These are phyloP conservation scores for Sporothrix dimorphospora DNA, from an alignment of 2,329 filamentous ascomycete genomes.

Conservation along the genomic window DNA sequence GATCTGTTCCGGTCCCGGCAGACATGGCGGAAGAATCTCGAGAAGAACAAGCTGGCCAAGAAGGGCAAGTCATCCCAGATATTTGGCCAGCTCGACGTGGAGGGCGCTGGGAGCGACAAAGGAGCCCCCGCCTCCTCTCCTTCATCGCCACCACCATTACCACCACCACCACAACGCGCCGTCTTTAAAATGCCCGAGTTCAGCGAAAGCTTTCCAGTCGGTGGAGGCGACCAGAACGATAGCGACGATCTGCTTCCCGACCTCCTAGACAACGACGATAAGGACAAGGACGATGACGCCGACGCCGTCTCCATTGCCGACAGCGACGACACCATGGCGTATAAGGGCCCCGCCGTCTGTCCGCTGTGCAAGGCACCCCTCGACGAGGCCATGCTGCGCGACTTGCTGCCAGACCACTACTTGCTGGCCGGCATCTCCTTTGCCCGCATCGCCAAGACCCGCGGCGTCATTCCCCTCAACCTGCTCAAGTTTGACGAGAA, in stretches of 20 bases:
- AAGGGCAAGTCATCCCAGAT: not conserved
- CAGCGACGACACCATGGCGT: conserved; percentile 27
- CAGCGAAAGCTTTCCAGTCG: not conserved
- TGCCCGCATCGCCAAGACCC: not conserved
- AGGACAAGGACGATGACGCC: not conserved
- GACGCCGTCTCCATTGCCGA: conserved; percentile 1
- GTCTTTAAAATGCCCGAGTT: conserved; percentile 25
- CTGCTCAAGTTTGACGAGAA: conserved; percentile 61
- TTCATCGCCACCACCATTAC: not conserved
- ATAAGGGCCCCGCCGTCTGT: conserved; percentile 48
- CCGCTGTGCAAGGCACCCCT: conserved; percentile 69
- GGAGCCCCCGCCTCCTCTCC: not conserved
- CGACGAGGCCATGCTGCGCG: conserved; percentile 55
- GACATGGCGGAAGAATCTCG: conserved; percentile 12
- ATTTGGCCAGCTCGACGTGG: conserved; percentile 8
- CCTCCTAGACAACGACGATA: not conserved
- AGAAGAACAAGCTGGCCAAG: not conserved
- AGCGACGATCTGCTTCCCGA: not conserved
- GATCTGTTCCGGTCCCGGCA: conserved; percentile 5
- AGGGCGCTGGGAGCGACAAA: not conserved
- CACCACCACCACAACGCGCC: not conserved
- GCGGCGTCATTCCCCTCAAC: conserved; percentile 23
- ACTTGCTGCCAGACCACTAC: conserved; percentile 14
- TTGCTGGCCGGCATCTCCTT: conserved; percentile 1
- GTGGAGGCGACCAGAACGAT: not conserved